Percentiles rank a stretch among this genome's conserved stretches.
Evolutionary conservation across 805 yeast species (phyloP).

Genomic region (Hanseniaspora jakobsenii): DNA sequence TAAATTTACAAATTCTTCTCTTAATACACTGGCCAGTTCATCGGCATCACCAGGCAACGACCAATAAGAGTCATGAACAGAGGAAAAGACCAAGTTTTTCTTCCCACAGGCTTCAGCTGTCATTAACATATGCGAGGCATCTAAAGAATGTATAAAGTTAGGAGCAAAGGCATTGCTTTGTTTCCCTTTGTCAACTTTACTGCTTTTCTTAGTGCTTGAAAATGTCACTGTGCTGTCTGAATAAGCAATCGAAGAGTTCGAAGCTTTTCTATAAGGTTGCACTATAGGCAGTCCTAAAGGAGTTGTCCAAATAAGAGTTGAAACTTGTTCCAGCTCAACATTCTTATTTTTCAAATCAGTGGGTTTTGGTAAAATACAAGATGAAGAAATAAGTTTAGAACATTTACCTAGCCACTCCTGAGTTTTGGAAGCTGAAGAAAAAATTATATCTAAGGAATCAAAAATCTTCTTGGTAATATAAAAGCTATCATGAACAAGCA

Average conservation of each 20-base stretch:
- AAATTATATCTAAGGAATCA: constrained; percentile 70
- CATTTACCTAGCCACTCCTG: constrained; percentile 93
- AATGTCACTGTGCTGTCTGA: constrained; percentile 79
- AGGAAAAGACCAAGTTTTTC: constrained; percentile 60
- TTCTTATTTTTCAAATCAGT: constrained; percentile 34
- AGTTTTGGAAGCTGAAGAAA: constrained; percentile 83
- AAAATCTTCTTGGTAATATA: constrained; percentile 72
- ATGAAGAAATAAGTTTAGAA: constrained; percentile 67
- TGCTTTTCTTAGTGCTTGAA: constrained; percentile 73
- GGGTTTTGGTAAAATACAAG: constrained; percentile 51
- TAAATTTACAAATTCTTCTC: constrained; percentile 67
- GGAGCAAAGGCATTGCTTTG: constrained; percentile 94
- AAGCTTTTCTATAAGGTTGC: constrained; percentile 77
- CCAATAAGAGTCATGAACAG: constrained; percentile 98
- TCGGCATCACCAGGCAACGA: constrained; percentile 84
- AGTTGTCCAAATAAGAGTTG: constrained; percentile 95
- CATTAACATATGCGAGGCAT: constrained; percentile 92
- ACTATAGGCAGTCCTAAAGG: constrained; percentile 93
- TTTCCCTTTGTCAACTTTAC: constrained; percentile 74
- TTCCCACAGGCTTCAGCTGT: constrained; percentile 71
- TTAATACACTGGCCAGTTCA: constrained; percentile 51
- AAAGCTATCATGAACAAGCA: constrained; percentile 30
- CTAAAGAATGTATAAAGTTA: constrained; percentile 84
- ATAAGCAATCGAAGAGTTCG: constrained; percentile 58
- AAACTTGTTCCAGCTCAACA: constrained; percentile 32